Base-by-base conservation (phyloP, 2,329 filamentous ascomycete genomes). In the Ilyonectria mors-panacis region DNA sequence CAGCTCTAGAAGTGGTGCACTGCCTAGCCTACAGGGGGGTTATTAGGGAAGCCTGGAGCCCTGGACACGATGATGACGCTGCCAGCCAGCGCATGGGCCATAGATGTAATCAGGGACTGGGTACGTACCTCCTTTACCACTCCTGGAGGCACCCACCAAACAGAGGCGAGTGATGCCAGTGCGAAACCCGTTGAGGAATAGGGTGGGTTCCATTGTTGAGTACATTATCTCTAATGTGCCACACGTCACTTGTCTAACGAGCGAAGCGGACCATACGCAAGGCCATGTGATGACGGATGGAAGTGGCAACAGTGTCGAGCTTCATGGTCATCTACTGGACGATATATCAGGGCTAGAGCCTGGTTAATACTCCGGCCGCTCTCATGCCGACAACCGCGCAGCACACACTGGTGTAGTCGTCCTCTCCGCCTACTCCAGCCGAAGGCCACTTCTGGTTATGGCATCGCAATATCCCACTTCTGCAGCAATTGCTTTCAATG, bases 31-130 rank as follows among this genome's bases (percentile, higher is more conserved):
- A 35, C 50, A 35, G 12, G 30, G 48, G 50, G 8, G 12, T 42
- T 42, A 19, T n/a, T 33, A 50, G 28, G 51, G 47, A 57, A 59
- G 47, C 28, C n/a, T 35, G n/a, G 50, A 6, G 17, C n/a, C 30
- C 12, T 50, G 47, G 54, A 26, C 33, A 59, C 47, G 48, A 65
- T 44, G 62, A 65, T 65, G 62, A 65, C 62, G 62, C 61, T 65
- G 53, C 28, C 19, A 19, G 60, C 17, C 53, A 37, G 30, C 33
- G 62, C 56, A 60, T 48, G 63, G 55, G 47, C 62, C 55, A 21
- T 45, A 19, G 44, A 45, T 45, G 44, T 45, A 19, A 21, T 23
- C 39, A 42, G 44, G 44, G 19, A 45, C 44, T 9, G 44, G 19
- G 30, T 21, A 35, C 50, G 50, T 53, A 35, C 28, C n/a, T 19